Evolutionary conservation across 1,284 basidiomycete species (phyloP), one percentile per base, ranked within the genome.

Genomic region (Tremellales sp.): DNA sequence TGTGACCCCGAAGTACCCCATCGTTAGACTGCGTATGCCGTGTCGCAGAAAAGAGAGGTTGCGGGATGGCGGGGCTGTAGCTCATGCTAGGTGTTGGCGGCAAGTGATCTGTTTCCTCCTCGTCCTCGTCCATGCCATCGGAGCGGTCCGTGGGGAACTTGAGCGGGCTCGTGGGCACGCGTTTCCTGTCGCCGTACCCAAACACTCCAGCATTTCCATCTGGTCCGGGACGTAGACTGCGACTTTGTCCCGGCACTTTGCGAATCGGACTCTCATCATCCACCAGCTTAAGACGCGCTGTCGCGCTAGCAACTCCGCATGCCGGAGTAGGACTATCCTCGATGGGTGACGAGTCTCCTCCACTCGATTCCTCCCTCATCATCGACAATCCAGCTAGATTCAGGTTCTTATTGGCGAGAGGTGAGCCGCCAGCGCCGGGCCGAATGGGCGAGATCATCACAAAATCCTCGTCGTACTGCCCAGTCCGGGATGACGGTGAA

Each of bases 231-330:
- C 53, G 49, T 19, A 68, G 48, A 56, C 63, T 67, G 44, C 67
- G 55, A 47, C 62, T 66, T 48, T 68, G 65, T n/a, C 69, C 69
- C 3, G 68, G 67, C 8, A 69, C 63, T 23, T 60, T 54, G 17
- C 68, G 49, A 21, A 72, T 65, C 15, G 68, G 70, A 50, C 58
- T 62, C 25, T 68, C 69, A 27, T 67, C 63, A 46, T 72, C 71
- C 21, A 45, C 64, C 17, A 73, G 42, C 31, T 61, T 62, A 8
- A 70, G 46, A 43, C 67, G 56, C 25, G 67, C 68, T 5, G 65
- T 62, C 10, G 67, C 68, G 27, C 56, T 68, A 1, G 65, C 61
- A 54, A 70, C 56, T 5, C 67, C 65, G 44, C 64, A 70, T 2
- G 67, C 65, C 17, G 66, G 65, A 3, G 65, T 69, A 3, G 70